phyloP scores from a whole-genome alignment of 108 stramenopile species.

The Pseudonitzschia multistriata region DNA sequence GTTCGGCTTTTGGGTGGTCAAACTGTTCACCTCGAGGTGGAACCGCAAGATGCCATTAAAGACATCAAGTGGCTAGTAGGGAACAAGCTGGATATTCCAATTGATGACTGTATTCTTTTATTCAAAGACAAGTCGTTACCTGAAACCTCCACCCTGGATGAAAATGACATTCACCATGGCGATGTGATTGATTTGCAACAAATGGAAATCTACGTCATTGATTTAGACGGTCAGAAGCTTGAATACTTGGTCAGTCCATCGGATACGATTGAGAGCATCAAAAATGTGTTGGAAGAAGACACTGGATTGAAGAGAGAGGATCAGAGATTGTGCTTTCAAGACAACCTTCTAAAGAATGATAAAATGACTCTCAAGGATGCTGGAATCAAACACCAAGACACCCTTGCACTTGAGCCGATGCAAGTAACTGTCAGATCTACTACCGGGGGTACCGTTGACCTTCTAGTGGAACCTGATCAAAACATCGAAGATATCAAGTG shows the following conservation, averaged over 20 bases:
- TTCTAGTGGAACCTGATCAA: slow-evolving; percentile 22
- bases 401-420: slow-evolving; percentile 24
- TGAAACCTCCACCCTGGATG: slow-evolving; percentile 22
- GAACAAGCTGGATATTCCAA: slow-evolving; percentile 21
- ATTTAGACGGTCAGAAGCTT: slow-evolving; percentile 7
- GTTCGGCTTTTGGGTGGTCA: slow-evolving; percentile 27
- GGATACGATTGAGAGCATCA: slow-evolving; percentile 21
- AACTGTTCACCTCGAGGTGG: slow-evolving; percentile 13
- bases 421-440: slow-evolving; percentile 27
- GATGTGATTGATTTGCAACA: slow-evolving; percentile 26
- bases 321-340: slow-evolving; percentile 15
- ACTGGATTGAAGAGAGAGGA: slow-evolving; percentile 30
- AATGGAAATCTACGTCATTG: slow-evolving; percentile 33
- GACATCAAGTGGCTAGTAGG: slow-evolving; percentile 29
- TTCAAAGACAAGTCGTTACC: slow-evolving; percentile 25
- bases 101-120: slow-evolving; percentile 12
- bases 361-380: slow-evolving; percentile 21
- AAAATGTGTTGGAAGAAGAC: slow-evolving; percentile 16
- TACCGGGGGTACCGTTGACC: slow-evolving; percentile 9
- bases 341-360: not conserved
- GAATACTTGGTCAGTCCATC: slow-evolving; percentile 12
- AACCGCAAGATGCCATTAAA: slow-evolving; percentile 20
- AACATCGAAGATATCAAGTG: slow-evolving; percentile 27
- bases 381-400: slow-evolving; percentile 23
- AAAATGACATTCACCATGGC: slow-evolving; percentile 23